Evolutionary conservation across 768 basidiomycete genomes (phyloP).

Genomic region (Tulasnella sp.): DNA sequence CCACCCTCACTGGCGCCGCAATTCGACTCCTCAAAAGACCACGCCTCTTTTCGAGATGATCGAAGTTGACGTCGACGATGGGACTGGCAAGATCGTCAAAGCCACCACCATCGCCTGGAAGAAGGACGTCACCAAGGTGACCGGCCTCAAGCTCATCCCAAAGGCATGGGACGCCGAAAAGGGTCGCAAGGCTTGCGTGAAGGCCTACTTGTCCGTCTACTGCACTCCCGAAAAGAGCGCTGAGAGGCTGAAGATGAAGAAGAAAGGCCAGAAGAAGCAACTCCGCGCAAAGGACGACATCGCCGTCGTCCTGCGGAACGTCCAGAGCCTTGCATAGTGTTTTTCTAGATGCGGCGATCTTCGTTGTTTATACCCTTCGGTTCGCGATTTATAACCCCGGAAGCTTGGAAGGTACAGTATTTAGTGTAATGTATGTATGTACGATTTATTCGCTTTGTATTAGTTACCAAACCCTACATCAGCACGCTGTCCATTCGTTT

Average conservation of each 20-base stretch:
- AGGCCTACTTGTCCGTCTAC: background rate
- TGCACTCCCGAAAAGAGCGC: conserved; percentile 2
- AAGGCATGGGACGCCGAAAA: conserved; percentile 1
- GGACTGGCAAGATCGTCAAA: background rate
- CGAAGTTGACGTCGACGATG: background rate
- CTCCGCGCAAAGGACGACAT: background rate
- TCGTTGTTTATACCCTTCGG: background rate
- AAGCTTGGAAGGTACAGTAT: background rate
- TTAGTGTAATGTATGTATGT: background rate
- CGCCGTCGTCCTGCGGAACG: background rate
- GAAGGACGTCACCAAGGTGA: background rate
- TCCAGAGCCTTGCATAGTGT: background rate
- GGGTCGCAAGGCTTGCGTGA: background rate
- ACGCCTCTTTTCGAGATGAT: background rate
- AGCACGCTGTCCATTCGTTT: background rate
- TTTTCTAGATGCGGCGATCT: background rate
- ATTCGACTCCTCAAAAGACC: background rate
- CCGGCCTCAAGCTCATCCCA: background rate
- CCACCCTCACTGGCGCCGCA: conserved; percentile 1
- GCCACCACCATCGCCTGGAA: conserved; percentile 4
- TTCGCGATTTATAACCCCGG: background rate
- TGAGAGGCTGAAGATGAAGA: conserved; percentile 3
- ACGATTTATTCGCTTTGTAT: background rate
- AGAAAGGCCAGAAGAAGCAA: background rate
- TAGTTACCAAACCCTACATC: background rate